Percentiles rank a stretch among this genome's conserved stretches.
Evolutionary conservation across 805 yeast genomes (phyloP).

Genomic region (Priceomyces castillae): DNA sequence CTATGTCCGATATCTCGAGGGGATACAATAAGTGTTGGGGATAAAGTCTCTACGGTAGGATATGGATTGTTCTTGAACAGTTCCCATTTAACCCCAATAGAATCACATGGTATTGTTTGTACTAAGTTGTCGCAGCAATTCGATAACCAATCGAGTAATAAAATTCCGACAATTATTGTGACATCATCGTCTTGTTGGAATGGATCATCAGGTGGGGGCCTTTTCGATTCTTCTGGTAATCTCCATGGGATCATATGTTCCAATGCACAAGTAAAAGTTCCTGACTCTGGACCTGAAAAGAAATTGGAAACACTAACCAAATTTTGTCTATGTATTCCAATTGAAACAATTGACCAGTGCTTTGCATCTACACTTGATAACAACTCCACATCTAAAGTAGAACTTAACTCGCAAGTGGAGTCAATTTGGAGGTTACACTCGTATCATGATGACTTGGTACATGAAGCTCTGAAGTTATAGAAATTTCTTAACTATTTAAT

Average conservation of each 20-base stretch:
- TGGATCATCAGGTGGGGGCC: slow-evolving; percentile 51
- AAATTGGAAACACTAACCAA: slow-evolving; percentile 29
- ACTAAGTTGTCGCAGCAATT: slow-evolving; percentile 13
- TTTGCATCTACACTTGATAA: slow-evolving; percentile 9
- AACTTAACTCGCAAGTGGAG: slow-evolving; percentile 14
- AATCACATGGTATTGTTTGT: slow-evolving; percentile 30
- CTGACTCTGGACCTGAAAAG: slow-evolving; percentile 6
- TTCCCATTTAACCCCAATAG: slow-evolving; percentile 23
- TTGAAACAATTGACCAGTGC: slow-evolving; percentile 27
- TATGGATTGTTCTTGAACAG: slow-evolving; percentile 38
- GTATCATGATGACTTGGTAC: slow-evolving; percentile 20
- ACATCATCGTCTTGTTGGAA: slow-evolving; percentile 48
- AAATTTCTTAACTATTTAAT: not conserved
- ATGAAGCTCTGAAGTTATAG: slow-evolving; percentile 20
- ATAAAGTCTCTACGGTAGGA: slow-evolving; percentile 31
- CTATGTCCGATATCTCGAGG: slow-evolving; percentile 8
- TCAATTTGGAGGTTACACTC: slow-evolving; percentile 23
- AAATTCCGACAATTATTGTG: slow-evolving; percentile 22
- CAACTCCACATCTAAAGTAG: not conserved
- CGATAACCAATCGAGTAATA: not conserved
- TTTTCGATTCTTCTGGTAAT: slow-evolving; percentile 21
- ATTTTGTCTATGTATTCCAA: slow-evolving; percentile 32
- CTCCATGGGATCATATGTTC: slow-evolving; percentile 43
- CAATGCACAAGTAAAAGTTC: slow-evolving; percentile 36
- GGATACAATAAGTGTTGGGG: slow-evolving; percentile 13